Conservation (phyloP, 805 yeast species). For the Monosporozyma solicola region DNA sequence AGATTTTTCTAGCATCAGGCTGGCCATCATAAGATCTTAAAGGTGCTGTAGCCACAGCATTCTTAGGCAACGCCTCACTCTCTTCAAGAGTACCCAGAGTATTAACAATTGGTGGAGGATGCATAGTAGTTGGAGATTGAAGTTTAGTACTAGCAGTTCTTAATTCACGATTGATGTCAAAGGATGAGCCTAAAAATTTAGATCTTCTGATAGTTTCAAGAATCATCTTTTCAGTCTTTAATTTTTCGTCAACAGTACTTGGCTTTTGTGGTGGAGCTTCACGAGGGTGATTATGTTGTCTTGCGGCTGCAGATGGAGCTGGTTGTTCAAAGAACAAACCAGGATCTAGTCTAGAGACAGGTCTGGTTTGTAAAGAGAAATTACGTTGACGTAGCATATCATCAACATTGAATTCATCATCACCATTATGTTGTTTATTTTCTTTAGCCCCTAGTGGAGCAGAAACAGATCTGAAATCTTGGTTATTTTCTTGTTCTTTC, state of each 20-base stretch:
- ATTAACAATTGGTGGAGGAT: not conserved
- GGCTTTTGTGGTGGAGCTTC: not conserved
- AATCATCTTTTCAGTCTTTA: slow-evolving; percentile 27
- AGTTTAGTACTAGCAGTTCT: slow-evolving; percentile 12
- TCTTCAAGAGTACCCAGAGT: not conserved
- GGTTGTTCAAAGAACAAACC: slow-evolving; percentile 28
- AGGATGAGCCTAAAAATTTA: slow-evolving; percentile 35
- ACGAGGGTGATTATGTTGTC: slow-evolving; percentile 1
- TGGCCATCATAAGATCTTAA: slow-evolving; percentile 11
- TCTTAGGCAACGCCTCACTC: slow-evolving; percentile 19
- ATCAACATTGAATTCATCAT: slow-evolving; percentile 19
- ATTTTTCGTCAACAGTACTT: slow-evolving; percentile 13
- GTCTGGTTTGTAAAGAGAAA: slow-evolving; percentile 34
- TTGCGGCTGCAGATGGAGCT: not conserved
- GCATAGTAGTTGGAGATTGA: not conserved
- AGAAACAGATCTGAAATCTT: slow-evolving; percentile 31
- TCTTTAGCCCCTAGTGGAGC: slow-evolving; percentile 27
- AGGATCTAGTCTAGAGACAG: slow-evolving; percentile 37
- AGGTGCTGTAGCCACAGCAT: slow-evolving; percentile 20
- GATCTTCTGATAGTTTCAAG: slow-evolving; percentile 38
- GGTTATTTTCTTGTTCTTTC: slow-evolving; percentile 8
- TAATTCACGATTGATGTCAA: slow-evolving; percentile 30
- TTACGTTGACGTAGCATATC: slow-evolving; percentile 31
- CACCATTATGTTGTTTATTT: slow-evolving; percentile 11
- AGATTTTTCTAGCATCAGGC: slow-evolving; percentile 40